Percentiles rank a stretch among this genome's conserved stretches.
phyloP scores from a whole-genome alignment of 2,329 filamentous ascomycete genomes.

The Triangularia verruculosa region DNA sequence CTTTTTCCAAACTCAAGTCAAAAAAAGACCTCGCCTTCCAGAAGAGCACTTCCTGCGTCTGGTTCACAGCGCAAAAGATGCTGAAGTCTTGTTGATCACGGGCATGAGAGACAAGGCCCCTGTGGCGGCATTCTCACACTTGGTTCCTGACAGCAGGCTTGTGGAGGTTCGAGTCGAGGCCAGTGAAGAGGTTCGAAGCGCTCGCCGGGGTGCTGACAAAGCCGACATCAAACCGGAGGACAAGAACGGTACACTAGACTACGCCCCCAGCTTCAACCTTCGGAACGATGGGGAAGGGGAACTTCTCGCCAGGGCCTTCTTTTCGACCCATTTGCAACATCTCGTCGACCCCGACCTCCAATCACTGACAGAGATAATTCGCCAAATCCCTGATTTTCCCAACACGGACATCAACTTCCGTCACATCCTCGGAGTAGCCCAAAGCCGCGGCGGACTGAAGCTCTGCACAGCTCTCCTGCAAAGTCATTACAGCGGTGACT shows the following conservation, averaged over 20 bases:
- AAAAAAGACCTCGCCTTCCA: constrained; percentile 43
- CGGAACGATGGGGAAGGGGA: constrained; percentile 52
- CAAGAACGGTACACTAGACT: constrained; percentile 26
- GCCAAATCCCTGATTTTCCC: constrained; percentile 48
- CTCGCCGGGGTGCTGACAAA: constrained; percentile 30
- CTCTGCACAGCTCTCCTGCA: constrained; percentile 51
- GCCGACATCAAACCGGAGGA: constrained; percentile 14
- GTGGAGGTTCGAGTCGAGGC: constrained; percentile 52
- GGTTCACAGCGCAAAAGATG: constrained; percentile 39
- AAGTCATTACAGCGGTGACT: constrained; percentile 44
- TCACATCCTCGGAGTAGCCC: constrained; percentile 55
- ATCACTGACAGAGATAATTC: constrained; percentile 50
- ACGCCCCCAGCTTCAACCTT: constrained; percentile 47
- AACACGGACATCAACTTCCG: constrained; percentile 50
- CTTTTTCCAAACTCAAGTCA: constrained; percentile 49
- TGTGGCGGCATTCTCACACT: constrained; percentile 49
- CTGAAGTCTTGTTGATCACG: constrained; percentile 59
- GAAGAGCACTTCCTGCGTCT: constrained; percentile 50
- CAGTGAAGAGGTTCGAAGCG: constrained; percentile 35
- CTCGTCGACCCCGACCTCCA: constrained; percentile 46
- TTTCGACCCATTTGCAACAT: constrained; percentile 40
- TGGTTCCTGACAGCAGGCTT: constrained; percentile 51
- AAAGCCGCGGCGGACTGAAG: constrained; percentile 48
- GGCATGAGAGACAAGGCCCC: constrained; percentile 62
- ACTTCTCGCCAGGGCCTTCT: constrained; percentile 41